phyloP scores from a whole-genome alignment of 176 grass and related monocot genomes.

The Bothriochloa decipiens region DNA sequence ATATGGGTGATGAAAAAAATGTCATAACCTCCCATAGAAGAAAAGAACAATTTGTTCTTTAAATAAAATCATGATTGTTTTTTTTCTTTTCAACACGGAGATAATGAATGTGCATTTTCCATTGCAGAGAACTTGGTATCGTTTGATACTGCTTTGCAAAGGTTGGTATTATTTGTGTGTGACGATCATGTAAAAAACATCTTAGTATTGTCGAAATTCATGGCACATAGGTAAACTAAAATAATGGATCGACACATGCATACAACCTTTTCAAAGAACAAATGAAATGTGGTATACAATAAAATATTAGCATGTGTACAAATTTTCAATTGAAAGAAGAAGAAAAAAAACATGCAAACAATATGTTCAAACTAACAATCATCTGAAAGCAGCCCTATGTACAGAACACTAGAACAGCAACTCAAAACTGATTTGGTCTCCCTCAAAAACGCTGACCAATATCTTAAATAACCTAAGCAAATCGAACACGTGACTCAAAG shows the following conservation, averaged over 20 bases:
- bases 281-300: background rate
- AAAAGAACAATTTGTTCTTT: background rate
- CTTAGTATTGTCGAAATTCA: no score
- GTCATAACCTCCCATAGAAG: background rate
- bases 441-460: background rate
- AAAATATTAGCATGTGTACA: background rate
- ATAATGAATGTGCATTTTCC: no score
- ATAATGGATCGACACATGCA: background rate
- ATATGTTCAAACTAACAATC: no score
- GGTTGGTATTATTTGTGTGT: background rate
- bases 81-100: no score
- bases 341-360: background rate
- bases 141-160: background rate
- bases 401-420: background rate
- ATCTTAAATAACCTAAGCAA: background rate
- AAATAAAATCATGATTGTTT: background rate
- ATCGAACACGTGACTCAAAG: constrained; percentile 19
- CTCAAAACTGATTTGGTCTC: constrained; percentile 29
- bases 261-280: constrained; percentile 5
- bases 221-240: background rate
- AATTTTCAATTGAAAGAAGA: background rate
- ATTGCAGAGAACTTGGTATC: no score
- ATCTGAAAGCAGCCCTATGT: background rate
- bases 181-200: no score
- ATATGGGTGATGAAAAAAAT: background rate